Evolutionary conservation across 1,284 basidiomycete species (phyloP), one percentile per base, ranked within the genome.

Genomic region (Rhodotorula sp.): DNA sequence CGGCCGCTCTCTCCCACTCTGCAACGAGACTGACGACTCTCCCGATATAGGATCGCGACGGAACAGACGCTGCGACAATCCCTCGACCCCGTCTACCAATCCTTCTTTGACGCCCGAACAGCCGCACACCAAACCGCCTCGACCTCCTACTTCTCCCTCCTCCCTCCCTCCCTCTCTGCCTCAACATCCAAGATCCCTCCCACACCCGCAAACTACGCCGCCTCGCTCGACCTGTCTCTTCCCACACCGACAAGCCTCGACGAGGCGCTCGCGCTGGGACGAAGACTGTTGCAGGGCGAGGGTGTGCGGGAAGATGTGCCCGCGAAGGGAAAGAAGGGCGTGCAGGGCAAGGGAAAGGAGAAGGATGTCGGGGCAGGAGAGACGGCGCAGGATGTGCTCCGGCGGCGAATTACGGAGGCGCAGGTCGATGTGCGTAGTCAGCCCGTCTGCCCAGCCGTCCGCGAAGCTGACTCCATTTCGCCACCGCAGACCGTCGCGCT

Each of bases 61-160:
- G 73, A 74, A 37, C 70, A 72, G 47, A 53, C 40, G 16, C 13
- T 28, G 7, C 70, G 73, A 2, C 61, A 70, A 22, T 31, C 59
- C 18, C 63, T 69, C 55, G 48, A 62, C 9, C 31, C 61, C 11
- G 26, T 48, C 31, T 74, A 74, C 64, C 52, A 63, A 6, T 48
- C 65, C 22, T 64, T 68, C n/a, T 59, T 60, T 1, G 58, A 54
- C 20, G 56, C 59, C 2, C 62, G 72, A 11, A 20, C 64, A 8
- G 48, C 51, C 13, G 57, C 69, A 3, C 62, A 59, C 20, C 51
- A 51, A 5, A 26, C 51, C 6, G 22, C 60, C 20, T 46, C 56
- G 9, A 40, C 59, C 2, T 47, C 57, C 10, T 50, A 62, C 61
- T 5, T 46, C 24, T 48, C 30, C 37, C 62, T 26, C 24, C 20